Evolutionary conservation across 2,329 filamentous ascomycete species (phyloP), one percentile per base, ranked within the genome.

Genomic region (Phyllosticta citribraziliensis): DNA sequence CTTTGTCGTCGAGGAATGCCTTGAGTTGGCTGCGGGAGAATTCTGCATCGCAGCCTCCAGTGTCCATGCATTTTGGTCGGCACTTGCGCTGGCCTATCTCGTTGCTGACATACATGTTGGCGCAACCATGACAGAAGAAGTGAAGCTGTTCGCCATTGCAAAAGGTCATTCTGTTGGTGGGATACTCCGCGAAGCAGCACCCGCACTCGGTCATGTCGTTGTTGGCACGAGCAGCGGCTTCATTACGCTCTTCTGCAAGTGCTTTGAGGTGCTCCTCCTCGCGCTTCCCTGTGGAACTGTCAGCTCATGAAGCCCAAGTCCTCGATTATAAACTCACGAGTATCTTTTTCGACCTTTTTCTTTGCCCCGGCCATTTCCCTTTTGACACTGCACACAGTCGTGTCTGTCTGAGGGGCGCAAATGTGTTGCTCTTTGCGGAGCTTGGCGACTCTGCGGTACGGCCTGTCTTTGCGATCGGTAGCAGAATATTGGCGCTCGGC

Each of bases 41-140:
- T 0, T 78, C 77, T 3, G 80, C 84, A 0, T 76, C 70, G 70
- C 91, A 95, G 2, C 80, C 84, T 63, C 86, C 83, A 58, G 76
- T 82, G 20, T 87, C 88, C 78, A 92, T 86, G 72, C 91, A 96
- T 2, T 73, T 71, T 20, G 94, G 77, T 54, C 84, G 77, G 69
- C 88, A 88, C 64, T 84, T 86, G n/a, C 82, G 82, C 22, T 84
- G 76, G 1, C 89, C 89, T 58, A 95, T 80, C 65, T 86, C 81
- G 6, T 76, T 82, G 67, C 89, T 84, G 4, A 90, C 87, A 64
- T 85, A 85, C 22, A 73, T 80, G 61, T 78, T 82, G 5, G 85
- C 80, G 69, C 91, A 96, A 1, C 75, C 73, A 55, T 78, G 77
- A 71, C 91, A 96, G 71, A 93, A 92, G 69, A 81, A 83, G 66